Evolutionary conservation across 768 basidiomycete species (phyloP), one percentile per base, ranked within the genome.

Genomic region (Naganishia kalamii): DNA sequence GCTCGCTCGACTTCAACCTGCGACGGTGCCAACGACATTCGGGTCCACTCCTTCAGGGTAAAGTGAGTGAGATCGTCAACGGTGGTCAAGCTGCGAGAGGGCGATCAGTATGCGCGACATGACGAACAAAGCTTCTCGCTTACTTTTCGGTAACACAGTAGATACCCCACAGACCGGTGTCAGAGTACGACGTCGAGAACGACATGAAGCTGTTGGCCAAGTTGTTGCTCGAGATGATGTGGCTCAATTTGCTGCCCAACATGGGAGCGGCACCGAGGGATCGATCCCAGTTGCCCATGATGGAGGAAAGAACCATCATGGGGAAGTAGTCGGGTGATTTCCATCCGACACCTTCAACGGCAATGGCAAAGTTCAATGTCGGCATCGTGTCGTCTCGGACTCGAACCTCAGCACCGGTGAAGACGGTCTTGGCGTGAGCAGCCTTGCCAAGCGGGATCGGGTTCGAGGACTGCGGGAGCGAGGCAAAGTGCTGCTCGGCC

Each of bases 201-300:
- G 89, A 90, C 90, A 97, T 94, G 88, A 89, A 99, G 65, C 88
- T 91, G 83, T 98, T 99, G 75, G 96, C 96, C 76, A 98, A 90
- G 83, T 90, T 89, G 84, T 97, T 87, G 61, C 84, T 82, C 40
- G 91, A 89, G 73, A 98, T 84, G 78, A 92, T 88, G 79, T 93
- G 88, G 27, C 89, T 89, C 62, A 99, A 87, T 59, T 88, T 86
- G 59, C 92, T 96, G 66, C 90, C 92, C 69, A 94, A 86, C 61
- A 96, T 83, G 25, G 90, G 84, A 2, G 90, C 87, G 51, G 91
- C 86, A 71, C 94, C 96, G 72, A 98, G 86, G 50, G 88, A 89
- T 71, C 96, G 86, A 78, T 99, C 94, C 96, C 96, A 99, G 85
- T 98, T 99, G 69, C 96, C 96, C 80, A 98, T 88, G 80, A 98